Evolutionary conservation across 306 rosid genomes (phyloP), one percentile per base, ranked within the genome.

Genomic region (Rosa chinensis): DNA sequence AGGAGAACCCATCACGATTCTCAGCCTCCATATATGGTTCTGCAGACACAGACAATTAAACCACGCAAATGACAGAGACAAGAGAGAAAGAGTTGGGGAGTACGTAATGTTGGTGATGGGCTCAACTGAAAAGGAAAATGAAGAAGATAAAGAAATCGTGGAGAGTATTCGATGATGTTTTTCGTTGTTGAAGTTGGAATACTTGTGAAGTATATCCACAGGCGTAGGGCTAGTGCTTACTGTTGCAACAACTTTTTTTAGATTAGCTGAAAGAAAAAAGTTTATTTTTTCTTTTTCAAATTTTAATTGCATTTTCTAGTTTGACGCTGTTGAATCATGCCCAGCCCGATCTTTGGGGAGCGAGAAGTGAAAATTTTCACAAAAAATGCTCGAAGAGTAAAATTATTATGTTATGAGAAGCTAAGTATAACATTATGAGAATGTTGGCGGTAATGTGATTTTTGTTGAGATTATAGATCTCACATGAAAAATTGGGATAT

Each of bases 21-120:
- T n/a, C 53, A 21, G 52, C 66, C 6, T 56, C 84, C 80, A 59
- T 4, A 10, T 23, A n/a, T 56, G 10, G 63, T 56, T 56, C 12
- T 56, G 62, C 13, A 56, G 28, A 56, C 28, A 0, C 63, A 8
- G 28, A 56, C 63, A n/a, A 56, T 10, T 0, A 55, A 8, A 56
- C 8, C 63, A 8, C 8, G 13, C 11, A 8, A n/a, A 56, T 56
- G 13, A 55, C 62, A 55, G 32, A 56, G 63, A 56, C 63, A n/a
- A 2, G 63, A 56, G 63, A 56, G 23, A 20, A 20, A 7, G 63
- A 56, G 5, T n/a, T 8, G 63, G 13, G n/a, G 63, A n/a, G 5
- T 48, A 56, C 11, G 28, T 2, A 23, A 3, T 5, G 23, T 5
- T 1, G 9, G 28, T 8, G 28, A 56, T 56, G 62, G 62, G 62